Base-by-base conservation (phyloP, 495 filamentous ascomycete genomes). In the Cercophora samala region DNA sequence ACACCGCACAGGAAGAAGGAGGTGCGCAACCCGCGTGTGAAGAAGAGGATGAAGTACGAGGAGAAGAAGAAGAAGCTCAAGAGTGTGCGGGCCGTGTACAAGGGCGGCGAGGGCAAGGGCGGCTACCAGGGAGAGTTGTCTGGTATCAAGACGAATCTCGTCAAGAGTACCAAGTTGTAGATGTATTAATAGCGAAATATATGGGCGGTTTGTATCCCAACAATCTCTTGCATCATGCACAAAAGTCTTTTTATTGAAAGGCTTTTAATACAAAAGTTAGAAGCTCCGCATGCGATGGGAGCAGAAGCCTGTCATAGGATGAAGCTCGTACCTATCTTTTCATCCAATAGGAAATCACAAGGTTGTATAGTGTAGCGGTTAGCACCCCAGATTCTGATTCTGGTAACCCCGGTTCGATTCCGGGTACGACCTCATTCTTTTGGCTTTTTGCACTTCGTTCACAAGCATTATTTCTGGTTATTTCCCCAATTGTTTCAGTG, bases 41-140 rank as follows among this genome's bases (percentile, higher is more conserved):
- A 98, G 89, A 99, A 97, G 90, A 85, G 91, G 79, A 90, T 90
- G 87, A 91, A 88, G 86, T 99, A 84, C 78, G 93, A 94, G 71
- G 88, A 91, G 69, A 96, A 96, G 84, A 89, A 92, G 84, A 97
- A 96, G 89, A 97, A 97, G 85, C 78, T 98, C 76, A 85, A 84
- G 60, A 93, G 89, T 75, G 87, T 91, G 76, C 91, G 88, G 83
- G 83, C 90, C 52, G 80, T 92, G 52, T 99, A 92, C 78, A 91
- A 90, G 80, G 94, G 93, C 72, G 94, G 93, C 42, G 91, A 97
- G 79, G 88, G 88, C 62, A 86, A 83, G 71, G 93, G 95, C 71
- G 91, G 92, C 8, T 99, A 99, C 80, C 86, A 83, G 69, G 95
- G 95, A 77, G 95, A 99, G 79, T 76, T 90, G 84, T 97, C 93